These are phyloP conservation scores for Tricholomella constricta DNA, from an alignment of 768 basidiomycete genomes.

Conservation along the genomic window DNA sequence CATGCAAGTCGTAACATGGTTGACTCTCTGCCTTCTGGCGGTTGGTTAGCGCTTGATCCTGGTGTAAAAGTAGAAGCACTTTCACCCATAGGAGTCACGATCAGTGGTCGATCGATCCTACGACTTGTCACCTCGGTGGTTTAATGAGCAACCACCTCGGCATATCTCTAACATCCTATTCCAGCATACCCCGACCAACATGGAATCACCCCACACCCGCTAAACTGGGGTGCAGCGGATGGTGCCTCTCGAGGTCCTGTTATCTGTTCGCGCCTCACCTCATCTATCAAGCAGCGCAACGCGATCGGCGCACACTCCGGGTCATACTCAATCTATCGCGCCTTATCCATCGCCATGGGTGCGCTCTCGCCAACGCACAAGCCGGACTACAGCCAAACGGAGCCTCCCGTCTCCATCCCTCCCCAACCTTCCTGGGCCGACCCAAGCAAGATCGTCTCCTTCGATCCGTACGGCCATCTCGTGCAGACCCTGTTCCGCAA, in stretches of 20 bases:
- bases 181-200: slow-evolving; percentile 89
- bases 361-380: slow-evolving; percentile 77
- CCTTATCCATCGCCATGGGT: slow-evolving; percentile 90
- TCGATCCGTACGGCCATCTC: slow-evolving; percentile 94
- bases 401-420: slow-evolving; percentile 81
- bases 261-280: slow-evolving; percentile 82
- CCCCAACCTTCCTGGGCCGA: slow-evolving; percentile 79
- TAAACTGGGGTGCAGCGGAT: slow-evolving; percentile 79
- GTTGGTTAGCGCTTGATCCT: too few species aligned
- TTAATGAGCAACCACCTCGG: too few species aligned
- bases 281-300: slow-evolving; percentile 87
- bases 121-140: too few species aligned
- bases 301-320: slow-evolving; percentile 94
- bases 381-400: slow-evolving; percentile 79
- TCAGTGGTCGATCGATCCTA: too few species aligned
- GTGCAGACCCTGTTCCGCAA: slow-evolving; percentile 70
- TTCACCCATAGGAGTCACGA: too few species aligned
- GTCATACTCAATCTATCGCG: slow-evolving; percentile 93
- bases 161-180: slow-evolving; percentile 4
- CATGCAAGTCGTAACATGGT: too few species aligned
- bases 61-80: too few species aligned
- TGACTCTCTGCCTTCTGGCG: too few species aligned
- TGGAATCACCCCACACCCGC: slow-evolving; percentile 77
- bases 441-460: slow-evolving; percentile 79
- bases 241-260: slow-evolving; percentile 78